Evolutionary conservation across 768 basidiomycete species (phyloP), one percentile per base, ranked within the genome.

Genomic region (Coprinopsis strossmayeri): DNA sequence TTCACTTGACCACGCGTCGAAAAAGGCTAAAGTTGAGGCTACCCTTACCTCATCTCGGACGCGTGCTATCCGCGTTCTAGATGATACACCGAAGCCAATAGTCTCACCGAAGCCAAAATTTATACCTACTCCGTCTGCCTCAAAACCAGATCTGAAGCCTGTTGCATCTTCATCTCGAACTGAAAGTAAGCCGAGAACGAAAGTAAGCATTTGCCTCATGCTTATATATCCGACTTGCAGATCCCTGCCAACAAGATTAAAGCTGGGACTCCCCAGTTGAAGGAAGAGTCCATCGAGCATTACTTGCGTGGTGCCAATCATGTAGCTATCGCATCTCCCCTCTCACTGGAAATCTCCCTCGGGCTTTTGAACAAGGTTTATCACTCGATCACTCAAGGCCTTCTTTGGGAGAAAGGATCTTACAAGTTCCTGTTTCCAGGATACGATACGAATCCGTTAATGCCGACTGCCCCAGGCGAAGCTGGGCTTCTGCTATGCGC

Each of bases 391-490:
- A 42, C 41, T 26, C 41, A 42, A 18, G 41, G 41, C 5, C 41
- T 42, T 11, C 23, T 42, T 9, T 42, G 41, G 41, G 41, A 42
- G 23, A 42, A 42, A 23, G 41, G 20, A 42, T 23, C 41, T 17
- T 26, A 42, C 41, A 42, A 42, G 24, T 50, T 44, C 34, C 13
- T 50, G 3, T 45, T 34, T 25, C 49, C 49, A 3, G 21, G 23
- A 20, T 44, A 41, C 34, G 43, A 50, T 5, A 45, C 43, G 30
- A 50, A 50, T 35, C 49, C 49, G 1, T 20, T 45, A 12, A 37
- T 45, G 49, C 49, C 49, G 9, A 34, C 49, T 10, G 43, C 42
- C 5, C 49, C 49, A 10, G 49, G 49, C 21, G 49, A 50, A 21
- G 42, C 49, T 9, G 49, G 49, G 3, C 34, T 50, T 15, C 21